Conservation (phyloP, 495 filamentous ascomycete species). For the Aspergillus panamensis region DNA sequence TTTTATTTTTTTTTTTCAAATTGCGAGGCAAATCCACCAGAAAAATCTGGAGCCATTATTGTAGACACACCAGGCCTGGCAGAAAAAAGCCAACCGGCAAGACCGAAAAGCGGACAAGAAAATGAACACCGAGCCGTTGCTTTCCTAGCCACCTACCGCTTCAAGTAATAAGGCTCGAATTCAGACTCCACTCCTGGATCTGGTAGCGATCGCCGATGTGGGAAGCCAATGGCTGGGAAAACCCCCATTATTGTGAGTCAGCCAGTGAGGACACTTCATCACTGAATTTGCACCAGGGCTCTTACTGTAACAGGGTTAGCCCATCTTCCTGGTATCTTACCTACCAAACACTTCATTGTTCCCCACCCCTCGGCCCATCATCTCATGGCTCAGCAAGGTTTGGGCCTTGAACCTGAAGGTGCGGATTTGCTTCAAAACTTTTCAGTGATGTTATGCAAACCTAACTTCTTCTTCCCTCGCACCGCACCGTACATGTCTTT, state of each 20-base stretch:
- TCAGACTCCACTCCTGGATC: slow-evolving; percentile 5
- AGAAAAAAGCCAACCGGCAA: slow-evolving; percentile 1
- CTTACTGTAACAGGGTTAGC: slow-evolving; percentile 11
- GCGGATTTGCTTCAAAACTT: background rate
- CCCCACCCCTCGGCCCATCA: slow-evolving; percentile 9
- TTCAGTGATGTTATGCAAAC: background rate
- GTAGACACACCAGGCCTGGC: background rate
- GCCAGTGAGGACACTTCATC: slow-evolving; percentile 12
- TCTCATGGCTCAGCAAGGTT: slow-evolving; percentile 2
- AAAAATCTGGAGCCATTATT: background rate
- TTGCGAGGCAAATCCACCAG: background rate
- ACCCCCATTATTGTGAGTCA: slow-evolving; percentile 3
- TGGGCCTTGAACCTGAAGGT: background rate
- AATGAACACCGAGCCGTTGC: slow-evolving; percentile 2
- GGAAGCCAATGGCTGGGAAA: slow-evolving; percentile 18
- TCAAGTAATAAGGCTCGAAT: slow-evolving; percentile 4
- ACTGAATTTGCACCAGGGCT: slow-evolving; percentile 15
- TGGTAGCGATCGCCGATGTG: slow-evolving; percentile 17
- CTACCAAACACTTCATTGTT: background rate
- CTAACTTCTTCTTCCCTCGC: slow-evolving; percentile 2
- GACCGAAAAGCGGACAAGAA: slow-evolving; percentile 7
- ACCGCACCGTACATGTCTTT: slow-evolving; percentile 6
- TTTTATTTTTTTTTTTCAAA: no score
- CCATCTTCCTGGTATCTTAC: background rate
- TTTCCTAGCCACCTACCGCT: slow-evolving; percentile 13